Evolutionary conservation across 2,329 filamentous ascomycete genomes (phyloP).

Genomic region (Neoarthrinium moseri): DNA sequence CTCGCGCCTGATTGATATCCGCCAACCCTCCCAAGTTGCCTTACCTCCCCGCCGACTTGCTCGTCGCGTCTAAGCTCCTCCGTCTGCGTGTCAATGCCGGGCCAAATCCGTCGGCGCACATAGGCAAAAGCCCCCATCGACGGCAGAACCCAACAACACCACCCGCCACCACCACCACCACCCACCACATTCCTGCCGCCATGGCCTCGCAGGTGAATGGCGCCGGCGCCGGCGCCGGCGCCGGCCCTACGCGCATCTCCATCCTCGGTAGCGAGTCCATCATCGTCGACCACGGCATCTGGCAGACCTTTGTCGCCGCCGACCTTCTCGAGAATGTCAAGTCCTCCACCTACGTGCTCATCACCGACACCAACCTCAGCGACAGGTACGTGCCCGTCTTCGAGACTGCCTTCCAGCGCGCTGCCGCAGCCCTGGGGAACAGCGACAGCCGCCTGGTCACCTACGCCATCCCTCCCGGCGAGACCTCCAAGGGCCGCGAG

Average conservation of each 20-base stretch:
- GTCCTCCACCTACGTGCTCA: constrained; percentile 91
- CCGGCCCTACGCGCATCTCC: constrained; percentile 59
- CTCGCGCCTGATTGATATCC: too few relatives aligned
- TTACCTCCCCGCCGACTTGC: too few relatives aligned
- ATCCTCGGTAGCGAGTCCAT: constrained; percentile 91
- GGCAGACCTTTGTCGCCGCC: constrained; percentile 75
- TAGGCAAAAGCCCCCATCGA: neutral
- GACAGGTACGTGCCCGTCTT: constrained; percentile 81
- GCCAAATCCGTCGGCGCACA: neutral
- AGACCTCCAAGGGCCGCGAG: constrained; percentile 88
- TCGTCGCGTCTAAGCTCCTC: too few relatives aligned
- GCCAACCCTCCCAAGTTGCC: too few relatives aligned
- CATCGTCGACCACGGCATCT: constrained; percentile 87
- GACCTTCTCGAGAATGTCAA: constrained; percentile 76
- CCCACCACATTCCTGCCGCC: neutral
- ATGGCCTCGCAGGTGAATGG: constrained; percentile 8
- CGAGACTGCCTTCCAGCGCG: constrained; percentile 59
- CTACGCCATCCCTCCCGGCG: constrained; percentile 85
- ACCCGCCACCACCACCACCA: neutral
- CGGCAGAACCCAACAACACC: neutral
- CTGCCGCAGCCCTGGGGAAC: constrained; percentile 27
- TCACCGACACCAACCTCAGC: constrained; percentile 92
- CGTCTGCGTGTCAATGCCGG: constrained; percentile 5
- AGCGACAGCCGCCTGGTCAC: constrained; percentile 70
- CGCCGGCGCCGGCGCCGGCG: constrained; percentile 15